Evolutionary conservation across 768 basidiomycete genomes (phyloP).

Genomic region (Lactarius indigo): DNA sequence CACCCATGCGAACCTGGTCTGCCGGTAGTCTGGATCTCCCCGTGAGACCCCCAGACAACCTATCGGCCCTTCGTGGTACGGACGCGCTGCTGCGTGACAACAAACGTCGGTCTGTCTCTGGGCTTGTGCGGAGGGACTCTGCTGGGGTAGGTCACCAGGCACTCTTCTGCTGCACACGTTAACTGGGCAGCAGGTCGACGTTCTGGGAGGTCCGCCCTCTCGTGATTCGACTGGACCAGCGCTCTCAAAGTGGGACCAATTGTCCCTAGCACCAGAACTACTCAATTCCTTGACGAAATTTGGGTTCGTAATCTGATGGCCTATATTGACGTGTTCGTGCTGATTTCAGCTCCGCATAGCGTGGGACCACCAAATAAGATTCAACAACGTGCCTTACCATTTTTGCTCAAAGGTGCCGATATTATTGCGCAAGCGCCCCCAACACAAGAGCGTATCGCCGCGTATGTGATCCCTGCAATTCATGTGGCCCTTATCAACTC

Average conservation of each 20-base stretch:
- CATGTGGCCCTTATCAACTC: conserved; percentile 74
- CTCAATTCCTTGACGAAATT: conserved; percentile 88
- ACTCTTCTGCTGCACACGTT: conserved; percentile 16
- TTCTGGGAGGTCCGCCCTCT: conserved; percentile 48
- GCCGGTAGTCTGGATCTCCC: conserved; percentile 76
- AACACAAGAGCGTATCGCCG: conserved; percentile 96
- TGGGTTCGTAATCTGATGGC: conserved; percentile 56
- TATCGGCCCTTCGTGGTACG: conserved; percentile 36
- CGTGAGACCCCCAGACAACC: conserved; percentile 46
- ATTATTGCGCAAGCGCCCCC: conserved; percentile 99
- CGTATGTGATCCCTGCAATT: conserved; percentile 91
- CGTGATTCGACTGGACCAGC: conserved; percentile 70
- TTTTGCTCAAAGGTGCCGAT: conserved; percentile 88
- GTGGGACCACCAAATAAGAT: conserved; percentile 99
- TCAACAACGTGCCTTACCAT: conserved; percentile 93
- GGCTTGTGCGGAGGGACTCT: conserved; percentile 71
- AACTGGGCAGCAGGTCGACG: conserved; percentile 42
- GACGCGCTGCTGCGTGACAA: conserved; percentile 56
- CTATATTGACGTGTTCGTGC: conserved; percentile 10
- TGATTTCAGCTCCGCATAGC: conserved; percentile 38
- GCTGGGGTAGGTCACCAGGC: conserved; percentile 51
- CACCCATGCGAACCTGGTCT: conserved; percentile 82
- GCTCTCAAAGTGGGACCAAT: conserved; percentile 94
- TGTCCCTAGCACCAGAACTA: conserved; percentile 81
- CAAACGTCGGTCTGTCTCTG: conserved; percentile 73